Conservation (phyloP, 306 rosid species). For the Casuarina equisetifolia region DNA sequence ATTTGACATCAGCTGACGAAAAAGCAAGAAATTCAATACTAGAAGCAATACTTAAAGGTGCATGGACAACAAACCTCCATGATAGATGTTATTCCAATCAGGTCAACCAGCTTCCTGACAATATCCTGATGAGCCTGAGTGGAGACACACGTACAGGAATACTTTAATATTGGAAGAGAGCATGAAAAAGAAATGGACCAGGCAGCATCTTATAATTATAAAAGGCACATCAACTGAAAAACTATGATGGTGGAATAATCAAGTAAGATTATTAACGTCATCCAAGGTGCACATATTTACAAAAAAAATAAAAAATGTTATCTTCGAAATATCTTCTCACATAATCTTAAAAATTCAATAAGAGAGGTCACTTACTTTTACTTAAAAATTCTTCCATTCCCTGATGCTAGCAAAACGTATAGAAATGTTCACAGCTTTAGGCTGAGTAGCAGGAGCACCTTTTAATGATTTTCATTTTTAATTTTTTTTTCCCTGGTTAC, state of each 20-base stretch:
- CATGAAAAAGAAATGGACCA: neutral
- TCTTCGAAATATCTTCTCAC: neutral
- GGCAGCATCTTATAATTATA: neutral
- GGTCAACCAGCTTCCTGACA: constrained; percentile 84
- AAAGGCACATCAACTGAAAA: neutral
- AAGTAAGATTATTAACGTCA: neutral
- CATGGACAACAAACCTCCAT: constrained; percentile 83
- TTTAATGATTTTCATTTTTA: too few species aligned
- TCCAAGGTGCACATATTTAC: neutral
- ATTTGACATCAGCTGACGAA: neutral
- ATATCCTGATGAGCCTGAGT: constrained; percentile 80
- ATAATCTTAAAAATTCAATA: too few species aligned
- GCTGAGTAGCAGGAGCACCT: too few species aligned
- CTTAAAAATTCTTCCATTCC: too few species aligned
- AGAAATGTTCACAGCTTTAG: too few species aligned
- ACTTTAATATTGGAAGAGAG: constrained; percentile 19
- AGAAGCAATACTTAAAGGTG: constrained; percentile 26
- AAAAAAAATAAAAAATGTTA: neutral
- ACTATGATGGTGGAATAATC: neutral
- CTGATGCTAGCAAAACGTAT: too few species aligned
- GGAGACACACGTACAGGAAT: constrained; percentile 13
- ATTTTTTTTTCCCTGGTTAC: too few species aligned
- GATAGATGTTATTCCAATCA: constrained; percentile 96
- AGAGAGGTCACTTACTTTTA: too few species aligned
- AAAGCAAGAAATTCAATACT: constrained; percentile 18